Evolutionary conservation across 139 green algal species (phyloP).

Genomic region (Chlorella sp.): DNA sequence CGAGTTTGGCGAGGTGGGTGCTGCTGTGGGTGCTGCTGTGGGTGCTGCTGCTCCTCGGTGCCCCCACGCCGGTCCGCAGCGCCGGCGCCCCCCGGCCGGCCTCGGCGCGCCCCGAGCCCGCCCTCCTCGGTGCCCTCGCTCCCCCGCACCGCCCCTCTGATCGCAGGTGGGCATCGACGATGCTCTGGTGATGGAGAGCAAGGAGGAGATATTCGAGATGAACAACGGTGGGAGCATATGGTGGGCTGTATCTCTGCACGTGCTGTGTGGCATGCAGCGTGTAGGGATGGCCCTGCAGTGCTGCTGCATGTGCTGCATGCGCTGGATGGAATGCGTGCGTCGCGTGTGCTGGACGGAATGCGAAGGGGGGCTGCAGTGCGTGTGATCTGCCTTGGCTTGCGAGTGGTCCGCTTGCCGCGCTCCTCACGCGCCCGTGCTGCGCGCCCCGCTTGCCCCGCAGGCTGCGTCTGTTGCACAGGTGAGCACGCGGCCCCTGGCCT

Average conservation of each 20-base stretch:
- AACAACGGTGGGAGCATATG: too few relatives aligned
- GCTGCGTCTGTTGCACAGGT: slow-evolving; percentile 74
- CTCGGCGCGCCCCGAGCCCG: not conserved
- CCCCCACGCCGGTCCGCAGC: too few relatives aligned
- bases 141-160: not conserved
- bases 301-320: slow-evolving; percentile 9
- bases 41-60: not conserved
- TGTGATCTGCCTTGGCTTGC: too few relatives aligned
- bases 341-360: too few relatives aligned
- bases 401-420: not conserved
- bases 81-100: too few relatives aligned
- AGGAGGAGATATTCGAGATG: slow-evolving; percentile 81
- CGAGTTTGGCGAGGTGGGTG: slow-evolving; percentile 73
- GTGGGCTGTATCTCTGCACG: not conserved
- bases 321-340: not conserved
- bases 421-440: not conserved
- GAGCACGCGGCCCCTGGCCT: not conserved
- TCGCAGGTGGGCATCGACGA: slow-evolving; percentile 80
- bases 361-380: too few relatives aligned
- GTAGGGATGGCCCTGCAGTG: slow-evolving; percentile 9
- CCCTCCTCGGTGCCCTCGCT: slow-evolving; percentile 1
- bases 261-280: not conserved
- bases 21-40: not conserved
- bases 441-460: not conserved
- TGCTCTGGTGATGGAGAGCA: slow-evolving; percentile 75